Base-by-base conservation (phyloP, 257 asterid genomes). In the Primulina tabacum region DNA sequence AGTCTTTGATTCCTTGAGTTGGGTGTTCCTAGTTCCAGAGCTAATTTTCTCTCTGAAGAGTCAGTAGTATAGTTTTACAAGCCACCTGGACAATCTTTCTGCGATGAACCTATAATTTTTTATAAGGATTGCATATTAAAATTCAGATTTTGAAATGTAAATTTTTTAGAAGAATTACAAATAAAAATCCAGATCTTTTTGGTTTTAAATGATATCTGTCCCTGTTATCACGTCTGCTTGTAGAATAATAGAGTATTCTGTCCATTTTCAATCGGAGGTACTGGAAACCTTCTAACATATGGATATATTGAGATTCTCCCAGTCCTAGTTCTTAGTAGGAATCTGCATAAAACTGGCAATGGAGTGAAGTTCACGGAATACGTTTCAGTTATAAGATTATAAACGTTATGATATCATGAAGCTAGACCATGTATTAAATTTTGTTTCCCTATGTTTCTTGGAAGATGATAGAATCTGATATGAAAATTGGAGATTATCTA, bases 371-470 rank as follows among this genome's bases (percentile, higher is more conserved):
- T 11, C 53, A 43, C 1, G n/a, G 2, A 43, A 43, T n/a, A 9
- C 4, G 55, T 14, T 47, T 47, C 18, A 4, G n/a, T 47, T 47
- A 14, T 14, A 47, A 47, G 18, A 14, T 9, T 14, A 14, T 47
- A 11, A 40, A 40, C 52, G 17, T 10, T 40, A 40, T 40, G 52
- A 40, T 11, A 40, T 40, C 52, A 40, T 17, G 67, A 56, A 65
- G 38, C 37, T 65, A 59, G 55, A 65, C 55, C 29, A 20, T 28
- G 47, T 40, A 8, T 50, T 38, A 29, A 21, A 11, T 60, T 8
- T 43, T 60, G 64, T 40, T 66, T 55, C 35, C 60, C n/a, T 65
- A 57, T 59, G 6, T 65, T 47, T 65, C 40, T 64, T 57, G 71
- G 57, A 56, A 20, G 24, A 65, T 34, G 30, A 38, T 38, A 21